phyloP scores from a whole-genome alignment of 1,139 yeast species.

The Yamadazyma jaroonii region DNA sequence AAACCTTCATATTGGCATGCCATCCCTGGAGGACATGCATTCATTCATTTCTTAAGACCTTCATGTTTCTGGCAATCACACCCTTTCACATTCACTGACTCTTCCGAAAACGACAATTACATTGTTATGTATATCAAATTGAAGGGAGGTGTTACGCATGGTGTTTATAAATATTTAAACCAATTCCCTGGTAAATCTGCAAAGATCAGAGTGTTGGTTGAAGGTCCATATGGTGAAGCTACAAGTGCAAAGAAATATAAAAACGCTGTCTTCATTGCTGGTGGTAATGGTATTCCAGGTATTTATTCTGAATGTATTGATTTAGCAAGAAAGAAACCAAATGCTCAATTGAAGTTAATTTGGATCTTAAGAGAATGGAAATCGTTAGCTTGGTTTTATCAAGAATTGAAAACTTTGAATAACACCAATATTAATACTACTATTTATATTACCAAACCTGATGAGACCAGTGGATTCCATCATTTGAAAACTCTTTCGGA shows the following conservation, averaged over 20 bases:
- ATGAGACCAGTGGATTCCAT: slow-evolving; percentile 10
- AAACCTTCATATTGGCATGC: slow-evolving; percentile 37
- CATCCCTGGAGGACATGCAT: slow-evolving; percentile 49
- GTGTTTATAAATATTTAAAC: slow-evolving; percentile 24
- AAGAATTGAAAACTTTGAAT: slow-evolving; percentile 36
- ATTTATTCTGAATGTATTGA: slow-evolving; percentile 24
- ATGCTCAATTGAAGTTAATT: slow-evolving; percentile 15
- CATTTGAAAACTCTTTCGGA: slow-evolving; percentile 14
- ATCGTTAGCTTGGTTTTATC: slow-evolving; percentile 44
- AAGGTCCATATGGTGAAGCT: slow-evolving; percentile 39
- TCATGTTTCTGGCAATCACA: slow-evolving; percentile 42
- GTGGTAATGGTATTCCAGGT: slow-evolving; percentile 48
- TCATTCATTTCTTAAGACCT: slow-evolving; percentile 40
- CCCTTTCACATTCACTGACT: slow-evolving; percentile 32
- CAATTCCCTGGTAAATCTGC: slow-evolving; percentile 23
- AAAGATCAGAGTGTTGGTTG: slow-evolving; percentile 28
- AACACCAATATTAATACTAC: slow-evolving; percentile 24
- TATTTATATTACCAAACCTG: slow-evolving; percentile 19
- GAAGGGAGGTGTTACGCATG: slow-evolving; percentile 33
- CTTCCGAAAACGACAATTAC: slow-evolving; percentile 19
- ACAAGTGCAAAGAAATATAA: slow-evolving; percentile 25
- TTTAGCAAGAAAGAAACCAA: slow-evolving; percentile 14
- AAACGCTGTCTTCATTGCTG: slow-evolving; percentile 33
- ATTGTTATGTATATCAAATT: slow-evolving; percentile 28
- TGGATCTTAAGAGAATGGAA: slow-evolving; percentile 49